These are phyloP conservation scores for Ophiostoma sp. DNA, from an alignment of 2,329 filamentous ascomycete genomes.

Conservation along the genomic window DNA sequence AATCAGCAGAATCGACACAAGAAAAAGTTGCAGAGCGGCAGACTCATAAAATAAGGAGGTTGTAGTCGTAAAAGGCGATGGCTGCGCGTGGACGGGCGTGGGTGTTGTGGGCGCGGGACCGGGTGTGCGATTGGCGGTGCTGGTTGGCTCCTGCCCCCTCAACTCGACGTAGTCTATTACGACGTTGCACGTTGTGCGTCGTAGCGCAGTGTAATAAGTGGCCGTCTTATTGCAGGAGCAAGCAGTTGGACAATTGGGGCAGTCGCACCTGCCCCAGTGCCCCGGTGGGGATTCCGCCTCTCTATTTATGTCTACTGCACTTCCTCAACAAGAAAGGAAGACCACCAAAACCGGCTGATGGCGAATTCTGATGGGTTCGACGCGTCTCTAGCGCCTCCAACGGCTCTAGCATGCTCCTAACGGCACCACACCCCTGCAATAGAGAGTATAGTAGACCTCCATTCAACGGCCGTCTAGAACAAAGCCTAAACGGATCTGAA, in stretches of 20 bases:
- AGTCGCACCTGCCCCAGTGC: neutral
- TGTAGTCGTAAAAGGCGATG: slow-evolving; percentile 21
- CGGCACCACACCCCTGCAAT: neutral
- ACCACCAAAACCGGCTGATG: slow-evolving; percentile 16
- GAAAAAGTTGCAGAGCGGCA: neutral
- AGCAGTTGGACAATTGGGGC: neutral
- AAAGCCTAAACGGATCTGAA: slow-evolving; percentile 19
- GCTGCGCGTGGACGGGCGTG: slow-evolving; percentile 12
- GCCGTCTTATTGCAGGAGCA: neutral
- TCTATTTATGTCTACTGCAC: neutral
- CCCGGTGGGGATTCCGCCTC: neutral
- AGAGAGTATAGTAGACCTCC: neutral
- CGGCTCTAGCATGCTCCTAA: neutral
- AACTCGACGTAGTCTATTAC: slow-evolving; percentile 13
- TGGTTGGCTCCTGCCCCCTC: slow-evolving; percentile 19
- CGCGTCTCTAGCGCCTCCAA: too few relatives aligned
- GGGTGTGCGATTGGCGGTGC: slow-evolving; percentile 20
- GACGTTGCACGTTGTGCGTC: slow-evolving; percentile 14
- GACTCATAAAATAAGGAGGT: slow-evolving; percentile 22
- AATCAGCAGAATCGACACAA: neutral
- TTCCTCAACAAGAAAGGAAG: slow-evolving; percentile 9
- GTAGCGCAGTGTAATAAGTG: slow-evolving; percentile 1
- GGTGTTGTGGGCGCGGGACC: neutral
- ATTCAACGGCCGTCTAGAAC: slow-evolving; percentile 21
- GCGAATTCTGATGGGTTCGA: slow-evolving; percentile 9